Percentiles rank a stretch among this genome's conserved stretches.
Conservation (phyloP, 148 eudicot genomes). For the Drosera capensis region DNA sequence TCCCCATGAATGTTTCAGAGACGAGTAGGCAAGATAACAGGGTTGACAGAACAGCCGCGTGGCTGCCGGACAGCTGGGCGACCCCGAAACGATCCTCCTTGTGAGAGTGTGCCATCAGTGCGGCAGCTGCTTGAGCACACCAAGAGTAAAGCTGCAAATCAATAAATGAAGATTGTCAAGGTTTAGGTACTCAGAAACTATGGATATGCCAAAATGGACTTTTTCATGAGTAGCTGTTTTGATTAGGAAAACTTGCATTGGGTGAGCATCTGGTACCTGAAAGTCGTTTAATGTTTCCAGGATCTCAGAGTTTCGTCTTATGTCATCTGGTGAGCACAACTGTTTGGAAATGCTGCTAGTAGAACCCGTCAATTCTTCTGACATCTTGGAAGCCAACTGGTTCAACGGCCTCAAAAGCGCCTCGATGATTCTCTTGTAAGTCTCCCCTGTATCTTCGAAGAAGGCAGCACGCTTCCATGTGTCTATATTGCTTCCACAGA, state of each 20-base stretch:
- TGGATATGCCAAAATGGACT: too few species aligned
- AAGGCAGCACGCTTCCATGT: constrained; percentile 90
- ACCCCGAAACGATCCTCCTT: constrained; percentile 89
- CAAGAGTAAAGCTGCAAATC: constrained; percentile 60
- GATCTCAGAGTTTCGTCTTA: constrained; percentile 24
- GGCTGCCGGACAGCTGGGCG: constrained; percentile 93
- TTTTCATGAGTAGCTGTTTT: too few species aligned
- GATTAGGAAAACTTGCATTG: background rate
- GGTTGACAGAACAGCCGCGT: constrained; percentile 56
- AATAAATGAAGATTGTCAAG: background rate
- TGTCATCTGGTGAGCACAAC: constrained; percentile 39
- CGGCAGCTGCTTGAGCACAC: constrained; percentile 67
- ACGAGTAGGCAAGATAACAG: constrained; percentile 60
- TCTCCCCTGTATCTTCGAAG: constrained; percentile 84
- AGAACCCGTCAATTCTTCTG: constrained; percentile 42
- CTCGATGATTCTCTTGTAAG: constrained; percentile 67
- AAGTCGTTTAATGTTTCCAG: constrained; percentile 52
- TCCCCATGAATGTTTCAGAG: constrained; percentile 84
- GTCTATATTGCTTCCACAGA: constrained; percentile 75
- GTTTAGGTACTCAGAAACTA: background rate
- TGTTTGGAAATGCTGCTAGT: constrained; percentile 44
- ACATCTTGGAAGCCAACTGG: constrained; percentile 43
- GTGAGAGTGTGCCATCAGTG: constrained; percentile 65
- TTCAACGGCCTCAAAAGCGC: constrained; percentile 67
- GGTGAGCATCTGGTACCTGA: constrained; percentile 35